phyloP scores from a whole-genome alignment of 2,329 filamentous ascomycete genomes.

The Corniculantispora saksenae region DNA sequence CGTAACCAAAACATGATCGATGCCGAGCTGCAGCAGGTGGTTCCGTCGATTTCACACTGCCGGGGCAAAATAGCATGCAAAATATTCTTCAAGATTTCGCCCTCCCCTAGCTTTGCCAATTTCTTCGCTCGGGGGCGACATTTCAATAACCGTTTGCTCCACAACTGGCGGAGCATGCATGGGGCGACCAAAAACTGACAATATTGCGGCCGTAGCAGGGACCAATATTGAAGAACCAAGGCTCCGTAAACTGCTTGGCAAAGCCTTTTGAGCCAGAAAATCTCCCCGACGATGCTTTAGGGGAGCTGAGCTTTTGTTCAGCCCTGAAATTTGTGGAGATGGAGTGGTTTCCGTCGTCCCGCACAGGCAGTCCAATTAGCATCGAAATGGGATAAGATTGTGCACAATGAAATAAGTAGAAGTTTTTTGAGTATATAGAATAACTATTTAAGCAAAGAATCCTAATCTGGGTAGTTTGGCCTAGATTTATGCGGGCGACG shows the following conservation, averaged over 20 bases:
- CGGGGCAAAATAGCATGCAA: neutral
- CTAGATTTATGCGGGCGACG: neutral
- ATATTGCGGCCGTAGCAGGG: neutral
- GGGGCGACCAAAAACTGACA: neutral
- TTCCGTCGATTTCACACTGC: neutral
- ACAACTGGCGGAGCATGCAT: neutral
- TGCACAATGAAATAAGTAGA: too few relatives aligned
- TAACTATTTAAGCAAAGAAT: too few relatives aligned
- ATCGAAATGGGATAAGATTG: too few relatives aligned
- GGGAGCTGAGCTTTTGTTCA: neutral
- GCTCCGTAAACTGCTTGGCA: neutral
- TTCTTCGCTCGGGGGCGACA: neutral
- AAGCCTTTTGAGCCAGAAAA: neutral
- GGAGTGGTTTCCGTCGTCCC: neutral
- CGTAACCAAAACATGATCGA: neutral
- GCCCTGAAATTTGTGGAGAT: neutral
- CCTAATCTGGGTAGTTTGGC: too few relatives aligned
- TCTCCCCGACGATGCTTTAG: neutral
- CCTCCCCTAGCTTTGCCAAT: neutral
- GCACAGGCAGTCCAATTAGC: neutral
- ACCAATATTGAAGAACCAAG: neutral
- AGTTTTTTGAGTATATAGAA: neutral
- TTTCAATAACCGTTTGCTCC: neutral
- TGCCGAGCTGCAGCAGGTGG: neutral
- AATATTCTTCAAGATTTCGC: neutral